Conservation (phyloP, 345 rosid genomes). For the Bruguiera gymnorhiza region DNA sequence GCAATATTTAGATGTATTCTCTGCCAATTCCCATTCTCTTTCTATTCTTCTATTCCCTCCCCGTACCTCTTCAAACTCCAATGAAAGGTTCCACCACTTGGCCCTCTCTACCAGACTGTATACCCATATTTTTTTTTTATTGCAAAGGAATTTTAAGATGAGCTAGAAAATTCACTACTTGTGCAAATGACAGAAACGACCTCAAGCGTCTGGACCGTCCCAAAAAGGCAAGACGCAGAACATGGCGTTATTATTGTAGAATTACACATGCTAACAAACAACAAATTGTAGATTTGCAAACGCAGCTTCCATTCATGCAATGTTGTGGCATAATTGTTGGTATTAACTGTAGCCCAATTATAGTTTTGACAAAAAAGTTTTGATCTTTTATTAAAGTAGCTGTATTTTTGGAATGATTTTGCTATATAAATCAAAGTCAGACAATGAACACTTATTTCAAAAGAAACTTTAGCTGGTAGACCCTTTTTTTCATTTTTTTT, state of each 20-base stretch:
- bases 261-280: too few species aligned
- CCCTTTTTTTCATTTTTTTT: not conserved
- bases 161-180: constrained; percentile 2
- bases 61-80: constrained; percentile 32
- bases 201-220: constrained; percentile 1
- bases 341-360: not conserved
- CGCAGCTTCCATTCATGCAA: not conserved
- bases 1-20: constrained; percentile 21
- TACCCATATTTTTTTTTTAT: not conserved
- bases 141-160: constrained; percentile 2
- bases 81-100: constrained; percentile 41
- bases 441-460: not conserved
- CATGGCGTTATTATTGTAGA: too few species aligned
- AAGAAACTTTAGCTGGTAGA: not conserved
- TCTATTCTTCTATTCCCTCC: constrained; percentile 40
- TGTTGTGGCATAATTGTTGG: not conserved
- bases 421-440: not conserved
- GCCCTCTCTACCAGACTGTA: not conserved
- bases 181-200: constrained; percentile 16
- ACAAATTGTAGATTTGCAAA: too few species aligned
- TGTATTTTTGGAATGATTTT: not conserved
- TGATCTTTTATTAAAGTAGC: not conserved
- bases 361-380: not conserved
- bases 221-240: not conserved
- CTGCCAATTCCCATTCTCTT: constrained; percentile 49